phyloP scores from a whole-genome alignment of 1,139 yeast genomes.

The Ashbya aceris region DNA sequence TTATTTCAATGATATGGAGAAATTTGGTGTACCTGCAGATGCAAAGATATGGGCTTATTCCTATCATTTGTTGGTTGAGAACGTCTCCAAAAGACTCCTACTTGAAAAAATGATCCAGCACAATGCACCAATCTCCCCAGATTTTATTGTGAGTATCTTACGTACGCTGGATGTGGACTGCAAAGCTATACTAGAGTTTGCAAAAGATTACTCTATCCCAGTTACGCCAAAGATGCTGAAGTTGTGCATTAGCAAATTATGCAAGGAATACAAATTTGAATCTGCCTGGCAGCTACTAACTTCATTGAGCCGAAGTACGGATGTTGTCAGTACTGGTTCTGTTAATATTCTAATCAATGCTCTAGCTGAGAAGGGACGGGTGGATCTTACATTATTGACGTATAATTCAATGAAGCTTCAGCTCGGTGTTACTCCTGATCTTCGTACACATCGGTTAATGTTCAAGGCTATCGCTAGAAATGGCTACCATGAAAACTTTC shows the following conservation, averaged over 20 bases:
- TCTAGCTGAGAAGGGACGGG: slow-evolving; percentile 28
- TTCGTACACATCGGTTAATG: slow-evolving; percentile 26
- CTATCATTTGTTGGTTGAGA: slow-evolving; percentile 25
- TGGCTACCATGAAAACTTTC: slow-evolving; percentile 26
- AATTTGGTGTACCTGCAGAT: slow-evolving; percentile 28
- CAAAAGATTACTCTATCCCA: slow-evolving; percentile 20
- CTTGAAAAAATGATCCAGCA: slow-evolving; percentile 23
- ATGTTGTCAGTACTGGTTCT: slow-evolving; percentile 15
- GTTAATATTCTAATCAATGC: slow-evolving; percentile 26
- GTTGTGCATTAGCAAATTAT: slow-evolving; percentile 19
- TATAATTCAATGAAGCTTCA: slow-evolving; percentile 24
- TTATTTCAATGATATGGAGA: slow-evolving; percentile 31
- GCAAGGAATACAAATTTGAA: slow-evolving; percentile 21
- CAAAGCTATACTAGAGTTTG: slow-evolving; percentile 13
- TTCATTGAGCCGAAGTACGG: slow-evolving; percentile 10
- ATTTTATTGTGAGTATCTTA: slow-evolving; percentile 17
- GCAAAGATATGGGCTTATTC: slow-evolving; percentile 35
- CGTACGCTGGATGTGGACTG: slow-evolving; percentile 11
- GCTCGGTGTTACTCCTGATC: slow-evolving; percentile 24
- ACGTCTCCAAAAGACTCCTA: slow-evolving; percentile 22
- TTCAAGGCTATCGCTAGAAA: slow-evolving; percentile 30
- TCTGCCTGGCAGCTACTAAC: slow-evolving; percentile 24
- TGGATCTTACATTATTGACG: slow-evolving; percentile 29
- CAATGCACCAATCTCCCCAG: slow-evolving; percentile 20
- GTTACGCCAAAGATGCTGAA: slow-evolving; percentile 20